phyloP scores from a whole-genome alignment of 2,329 filamentous ascomycete species.

The Ilyonectria mors-panacis region DNA sequence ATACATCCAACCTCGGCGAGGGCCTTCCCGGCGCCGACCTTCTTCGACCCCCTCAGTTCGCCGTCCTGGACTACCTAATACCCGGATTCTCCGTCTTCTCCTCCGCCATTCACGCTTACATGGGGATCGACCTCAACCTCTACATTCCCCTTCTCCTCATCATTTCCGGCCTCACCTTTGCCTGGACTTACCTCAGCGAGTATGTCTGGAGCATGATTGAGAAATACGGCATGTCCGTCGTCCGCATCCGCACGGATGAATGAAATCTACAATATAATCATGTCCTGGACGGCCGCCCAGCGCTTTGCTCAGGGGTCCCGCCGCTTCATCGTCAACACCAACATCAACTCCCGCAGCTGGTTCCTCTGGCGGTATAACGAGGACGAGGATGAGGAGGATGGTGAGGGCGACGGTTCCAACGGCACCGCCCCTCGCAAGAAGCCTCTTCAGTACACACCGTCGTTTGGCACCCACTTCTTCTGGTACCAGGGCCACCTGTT shows the following conservation, averaged over 20 bases:
- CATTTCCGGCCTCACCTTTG: slow-evolving; percentile 63
- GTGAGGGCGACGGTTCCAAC: slow-evolving; percentile 52
- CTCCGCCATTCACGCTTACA: slow-evolving; percentile 66
- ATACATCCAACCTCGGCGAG: slow-evolving; percentile 36
- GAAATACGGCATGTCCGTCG: slow-evolving; percentile 73
- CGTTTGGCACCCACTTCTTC: slow-evolving; percentile 77
- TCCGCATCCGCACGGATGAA: slow-evolving; percentile 79
- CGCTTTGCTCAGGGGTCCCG: slow-evolving; percentile 72
- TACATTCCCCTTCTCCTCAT: slow-evolving; percentile 73
- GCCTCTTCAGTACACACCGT: slow-evolving; percentile 74
- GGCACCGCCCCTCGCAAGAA: slow-evolving; percentile 59
- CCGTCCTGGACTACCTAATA: slow-evolving; percentile 74
- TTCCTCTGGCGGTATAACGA: slow-evolving; percentile 62
- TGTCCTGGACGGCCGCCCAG: slow-evolving; percentile 78
- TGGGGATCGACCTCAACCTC: slow-evolving; percentile 73
- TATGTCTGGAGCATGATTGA: slow-evolving; percentile 65
- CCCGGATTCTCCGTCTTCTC: slow-evolving; percentile 75
- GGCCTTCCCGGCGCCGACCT: slow-evolving; percentile 1
- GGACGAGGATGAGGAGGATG: slow-evolving; percentile 63
- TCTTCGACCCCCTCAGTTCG: slow-evolving; percentile 56
- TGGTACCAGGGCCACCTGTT: slow-evolving; percentile 74
- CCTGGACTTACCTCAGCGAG: slow-evolving; percentile 67
- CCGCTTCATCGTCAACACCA: slow-evolving; percentile 76
- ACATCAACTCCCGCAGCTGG: slow-evolving; percentile 68
- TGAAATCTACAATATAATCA: slow-evolving; percentile 80